Evolutionary conservation across 176 grass and related monocot genomes (phyloP).

Genomic region (sorghum (Sorghum bicolor)): Sorghum_bicolor_NCBIv3 NC_012871.2:63875501-63876000

Average conservation of each 20-base stretch:
- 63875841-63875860: not conserved
- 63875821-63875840: not conserved
- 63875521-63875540: conserved; percentile 36
- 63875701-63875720: not conserved
- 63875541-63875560: not conserved
- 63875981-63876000: not conserved
- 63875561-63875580: conserved; percentile 22
- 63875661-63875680: not conserved
- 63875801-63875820: not conserved
- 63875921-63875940: not conserved
- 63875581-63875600: not conserved
- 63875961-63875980: not conserved
- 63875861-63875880: not conserved
- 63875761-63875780: not conserved
- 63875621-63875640: not conserved
- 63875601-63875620: not conserved
- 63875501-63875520: not conserved
- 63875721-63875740: not conserved
- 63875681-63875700: not conserved
- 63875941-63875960: not conserved
- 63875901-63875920: too few species aligned
- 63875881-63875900: not conserved
- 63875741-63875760: conserved; percentile 22
- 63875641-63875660: not conserved
- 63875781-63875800: conserved; percentile 7